Conservation (phyloP, 1,284 basidiomycete genomes). For the Sanguinoderma infundibulare region DNA sequence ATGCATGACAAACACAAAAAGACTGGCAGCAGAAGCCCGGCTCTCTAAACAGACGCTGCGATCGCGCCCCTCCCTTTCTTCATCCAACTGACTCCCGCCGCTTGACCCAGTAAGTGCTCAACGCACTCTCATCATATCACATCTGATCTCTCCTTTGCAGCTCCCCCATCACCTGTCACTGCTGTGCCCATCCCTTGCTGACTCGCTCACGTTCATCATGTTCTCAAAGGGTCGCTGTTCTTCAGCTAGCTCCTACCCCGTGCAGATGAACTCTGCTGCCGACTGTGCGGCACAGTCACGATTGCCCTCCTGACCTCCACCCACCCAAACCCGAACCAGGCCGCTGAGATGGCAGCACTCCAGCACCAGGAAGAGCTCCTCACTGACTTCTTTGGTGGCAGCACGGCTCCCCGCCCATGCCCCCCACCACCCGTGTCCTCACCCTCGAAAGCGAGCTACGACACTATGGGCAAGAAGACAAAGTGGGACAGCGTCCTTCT, state of each 20-base stretch:
- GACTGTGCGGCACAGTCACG: neutral
- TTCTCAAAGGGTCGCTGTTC: neutral
- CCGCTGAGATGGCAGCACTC: slow-evolving; percentile 10
- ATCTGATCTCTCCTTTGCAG: neutral
- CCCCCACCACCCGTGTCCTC: neutral
- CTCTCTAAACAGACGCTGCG: neutral
- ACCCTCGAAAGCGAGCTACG: neutral
- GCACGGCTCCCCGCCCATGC: slow-evolving; percentile 4
- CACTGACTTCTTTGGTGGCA: slow-evolving; percentile 22
- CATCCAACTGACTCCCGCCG: neutral
- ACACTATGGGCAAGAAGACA: neutral
- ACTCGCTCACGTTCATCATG: neutral
- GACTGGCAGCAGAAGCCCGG: neutral
- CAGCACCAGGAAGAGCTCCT: slow-evolving; percentile 22
- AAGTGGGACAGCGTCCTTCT: slow-evolving; percentile 9
- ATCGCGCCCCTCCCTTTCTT: slow-evolving; percentile 3
- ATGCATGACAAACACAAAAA: slow-evolving; percentile 1
- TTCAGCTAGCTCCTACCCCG: neutral
- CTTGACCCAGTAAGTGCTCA: neutral
- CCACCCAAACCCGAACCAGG: slow-evolving; percentile 1
- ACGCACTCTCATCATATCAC: neutral
- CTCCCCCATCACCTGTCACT: neutral
- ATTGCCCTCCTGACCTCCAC: neutral
- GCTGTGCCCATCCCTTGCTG: neutral
- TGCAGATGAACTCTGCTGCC: neutral